A percentile compares a stretch with the other conserved stretches of the same genome.
phyloP scores from a whole-genome alignment of 2,329 filamentous ascomycete genomes.

The Sclerotinia spermophila region DNA sequence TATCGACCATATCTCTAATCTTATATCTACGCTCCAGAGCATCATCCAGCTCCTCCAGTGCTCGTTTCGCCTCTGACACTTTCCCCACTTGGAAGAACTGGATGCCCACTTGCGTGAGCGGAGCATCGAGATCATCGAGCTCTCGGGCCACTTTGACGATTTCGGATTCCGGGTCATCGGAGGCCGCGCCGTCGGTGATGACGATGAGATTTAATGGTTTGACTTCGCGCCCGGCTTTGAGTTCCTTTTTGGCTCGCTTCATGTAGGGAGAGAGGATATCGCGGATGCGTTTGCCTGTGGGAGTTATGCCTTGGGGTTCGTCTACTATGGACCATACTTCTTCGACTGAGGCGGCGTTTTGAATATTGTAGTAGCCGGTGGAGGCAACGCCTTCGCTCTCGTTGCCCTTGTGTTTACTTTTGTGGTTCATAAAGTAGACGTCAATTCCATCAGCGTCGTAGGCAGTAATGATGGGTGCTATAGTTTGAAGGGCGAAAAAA shows the following conservation, averaged over 20 bases:
- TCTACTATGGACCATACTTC: constrained; percentile 65
- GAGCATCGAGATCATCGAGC: constrained; percentile 66
- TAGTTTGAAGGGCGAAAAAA: constrained; percentile 61
- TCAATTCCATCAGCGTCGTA: constrained; percentile 85
- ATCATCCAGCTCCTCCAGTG: constrained; percentile 74
- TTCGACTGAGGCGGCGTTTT: constrained; percentile 52
- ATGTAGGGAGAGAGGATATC: constrained; percentile 73
- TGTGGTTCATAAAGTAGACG: constrained; percentile 83
- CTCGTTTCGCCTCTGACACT: constrained; percentile 60
- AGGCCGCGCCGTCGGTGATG: constrained; percentile 82
- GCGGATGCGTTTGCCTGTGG: constrained; percentile 68
- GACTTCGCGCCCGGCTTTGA: constrained; percentile 42
- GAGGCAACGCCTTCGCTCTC: constrained; percentile 39
- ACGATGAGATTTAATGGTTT: constrained; percentile 90
- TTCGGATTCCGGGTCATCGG: constrained; percentile 70
- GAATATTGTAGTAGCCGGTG: constrained; percentile 63
- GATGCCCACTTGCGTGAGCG: constrained; percentile 79
- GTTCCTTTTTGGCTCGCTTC: constrained; percentile 45
- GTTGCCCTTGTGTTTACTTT: constrained; percentile 40
- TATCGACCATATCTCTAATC: constrained; percentile 87
- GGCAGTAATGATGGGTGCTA: constrained; percentile 76
- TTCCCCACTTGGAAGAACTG: constrained; percentile 95
- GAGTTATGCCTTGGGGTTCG: constrained; percentile 64
- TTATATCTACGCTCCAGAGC: constrained; percentile 53
- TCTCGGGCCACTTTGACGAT: constrained; percentile 65